Conservation (phyloP, 2,329 filamentous ascomycete species). For the Xylariaceae sp. region DNA sequence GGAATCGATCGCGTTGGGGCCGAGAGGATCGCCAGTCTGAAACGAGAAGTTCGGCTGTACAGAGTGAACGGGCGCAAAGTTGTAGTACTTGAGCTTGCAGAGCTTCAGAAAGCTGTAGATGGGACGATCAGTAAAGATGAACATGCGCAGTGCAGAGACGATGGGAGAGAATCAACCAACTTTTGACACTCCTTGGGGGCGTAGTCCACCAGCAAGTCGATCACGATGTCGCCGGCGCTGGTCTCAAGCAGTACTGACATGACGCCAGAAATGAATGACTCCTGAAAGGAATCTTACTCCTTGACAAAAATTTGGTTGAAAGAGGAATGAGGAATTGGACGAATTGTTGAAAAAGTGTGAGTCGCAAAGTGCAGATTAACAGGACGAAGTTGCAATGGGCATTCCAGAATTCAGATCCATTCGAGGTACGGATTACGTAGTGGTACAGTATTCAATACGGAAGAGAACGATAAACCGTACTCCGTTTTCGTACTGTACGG, state of each 20-base stretch:
- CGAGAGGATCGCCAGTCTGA: constrained; percentile 90
- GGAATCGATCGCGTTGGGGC: constrained; percentile 74
- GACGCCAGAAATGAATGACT: constrained; percentile 1
- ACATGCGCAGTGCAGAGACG: neutral
- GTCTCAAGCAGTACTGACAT: constrained; percentile 97
- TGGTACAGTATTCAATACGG: too few relatives aligned
- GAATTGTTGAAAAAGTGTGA: neutral
- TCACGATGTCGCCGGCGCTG: constrained; percentile 86
- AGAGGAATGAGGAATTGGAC: neutral
- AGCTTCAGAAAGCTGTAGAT: constrained; percentile 86
- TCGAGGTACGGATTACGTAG: too few relatives aligned
- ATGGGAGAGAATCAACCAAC: constrained; percentile 50
- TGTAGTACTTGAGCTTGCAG: constrained; percentile 99
- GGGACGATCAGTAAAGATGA: constrained; percentile 43
- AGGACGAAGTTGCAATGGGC: too few relatives aligned
- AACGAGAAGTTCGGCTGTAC: constrained; percentile 95
- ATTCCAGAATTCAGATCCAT: too few relatives aligned
- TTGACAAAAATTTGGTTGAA: neutral
- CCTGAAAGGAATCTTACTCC: neutral
- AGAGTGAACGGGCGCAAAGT: constrained; percentile 87
- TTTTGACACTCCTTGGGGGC: constrained; percentile 92
- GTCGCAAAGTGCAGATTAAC: too few relatives aligned
- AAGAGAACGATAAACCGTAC: too few relatives aligned
- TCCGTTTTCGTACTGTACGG: too few relatives aligned
- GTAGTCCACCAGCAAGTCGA: constrained; percentile 84